phyloP scores from a whole-genome alignment of 2,329 filamentous ascomycete species.

The Fusarium drepaniforme region DNA sequence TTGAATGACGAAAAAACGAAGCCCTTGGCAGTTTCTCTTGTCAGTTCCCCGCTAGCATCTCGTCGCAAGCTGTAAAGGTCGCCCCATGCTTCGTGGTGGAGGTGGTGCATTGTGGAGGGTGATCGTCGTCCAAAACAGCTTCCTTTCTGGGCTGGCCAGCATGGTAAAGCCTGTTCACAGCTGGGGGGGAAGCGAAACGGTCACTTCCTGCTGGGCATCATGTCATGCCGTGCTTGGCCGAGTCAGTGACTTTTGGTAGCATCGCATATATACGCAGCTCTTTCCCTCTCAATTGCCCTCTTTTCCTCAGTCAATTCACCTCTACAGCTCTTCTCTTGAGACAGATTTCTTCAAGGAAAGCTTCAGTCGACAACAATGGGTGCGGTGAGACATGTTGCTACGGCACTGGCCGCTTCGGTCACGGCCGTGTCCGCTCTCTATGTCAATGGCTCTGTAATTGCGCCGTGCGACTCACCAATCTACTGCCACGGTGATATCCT shows the following conservation, averaged over 20 bases:
- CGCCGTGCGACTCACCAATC: conserved; percentile 75
- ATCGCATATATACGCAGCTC: conserved; percentile 10
- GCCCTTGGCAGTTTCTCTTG: not conserved
- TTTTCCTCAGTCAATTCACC: conserved; percentile 1
- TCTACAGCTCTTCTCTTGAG: not conserved
- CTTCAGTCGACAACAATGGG: conserved; percentile 39
- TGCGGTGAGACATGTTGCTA: conserved; percentile 39
- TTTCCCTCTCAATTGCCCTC: not conserved
- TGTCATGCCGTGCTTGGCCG: conserved; percentile 34
- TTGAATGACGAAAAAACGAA: not conserved
- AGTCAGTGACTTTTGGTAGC: conserved; percentile 7
- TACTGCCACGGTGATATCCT: conserved; percentile 77
- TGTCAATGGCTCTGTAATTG: conserved; percentile 69
- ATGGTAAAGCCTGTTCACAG: conserved; percentile 26
- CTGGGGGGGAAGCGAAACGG: not conserved
- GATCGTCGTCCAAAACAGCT: conserved; percentile 27
- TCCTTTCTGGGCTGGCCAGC: conserved; percentile 29
- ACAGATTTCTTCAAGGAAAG: not conserved
- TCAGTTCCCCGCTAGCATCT: not conserved
- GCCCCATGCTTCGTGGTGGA: conserved; percentile 2
- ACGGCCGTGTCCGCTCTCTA: conserved; percentile 61
- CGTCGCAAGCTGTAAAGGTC: not conserved
- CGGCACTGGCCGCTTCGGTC: conserved; percentile 45
- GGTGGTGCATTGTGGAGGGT: conserved; percentile 4
- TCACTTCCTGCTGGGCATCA: conserved; percentile 10